Evolutionary conservation across 1,284 basidiomycete genomes (phyloP), one percentile per base, ranked within the genome.

Genomic region (Malassezia equina): DNA sequence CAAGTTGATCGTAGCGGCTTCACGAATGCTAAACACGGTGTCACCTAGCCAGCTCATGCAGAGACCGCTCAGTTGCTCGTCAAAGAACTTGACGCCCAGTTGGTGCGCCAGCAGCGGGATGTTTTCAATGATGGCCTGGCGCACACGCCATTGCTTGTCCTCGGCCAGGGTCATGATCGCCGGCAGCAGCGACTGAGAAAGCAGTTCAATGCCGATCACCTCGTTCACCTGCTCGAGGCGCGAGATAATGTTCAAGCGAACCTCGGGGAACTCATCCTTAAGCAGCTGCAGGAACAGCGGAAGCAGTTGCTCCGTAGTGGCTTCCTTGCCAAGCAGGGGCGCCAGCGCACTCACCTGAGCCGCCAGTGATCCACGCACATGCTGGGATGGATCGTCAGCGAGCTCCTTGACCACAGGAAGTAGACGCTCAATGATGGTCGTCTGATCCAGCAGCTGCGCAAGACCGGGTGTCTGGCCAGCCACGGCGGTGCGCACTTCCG

Each of bases 31-130:
- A 79, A 86, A 99, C 29, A 99, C 94, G 29, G 90, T 95, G 76
- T 99, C 94, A 23, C 93, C 93, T 59, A 99, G 78, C 94, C 94
- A 99, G 17, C 88, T 89, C 91, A 99, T 95, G 81, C 94, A 99
- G 34, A 99, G 80, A 70, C 87, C 88, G 46, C 88, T 88, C 43
- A 99, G 82, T 76, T 95, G 90, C 72, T 98, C 94, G 76, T 99
- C 91, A 72, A 99, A 98, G 80, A 98, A 98, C 32, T 86, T 80
- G 65, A 91, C 90, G 55, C 94, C 94, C 51, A 99, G 82, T 76
- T 99, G 94, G 21, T 87, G 93, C 44, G 94, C 91, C 36, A 99
- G 84, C 21, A 98, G 82, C 80, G 94, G 77, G 84, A 82, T 96
- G 78, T 99, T 96, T 77, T 98, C 94, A 77, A 99, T 99, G 78